Conservation (phyloP, 352 stramenopile species). For the Thalassiosira exigua region DNA sequence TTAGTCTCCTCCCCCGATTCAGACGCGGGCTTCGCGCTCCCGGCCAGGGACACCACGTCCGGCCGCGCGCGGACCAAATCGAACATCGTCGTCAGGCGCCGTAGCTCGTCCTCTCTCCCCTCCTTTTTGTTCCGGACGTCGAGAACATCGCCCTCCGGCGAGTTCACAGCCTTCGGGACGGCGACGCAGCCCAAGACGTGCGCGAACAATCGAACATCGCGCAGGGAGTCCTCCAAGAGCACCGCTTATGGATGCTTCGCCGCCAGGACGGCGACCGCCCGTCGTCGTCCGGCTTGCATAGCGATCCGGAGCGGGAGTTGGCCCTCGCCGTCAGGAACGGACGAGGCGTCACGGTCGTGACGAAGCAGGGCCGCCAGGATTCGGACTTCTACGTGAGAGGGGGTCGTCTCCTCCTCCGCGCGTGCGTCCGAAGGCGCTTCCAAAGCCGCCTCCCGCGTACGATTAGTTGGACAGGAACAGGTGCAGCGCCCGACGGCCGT, state of each 20-base stretch:
- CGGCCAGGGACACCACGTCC: not conserved
- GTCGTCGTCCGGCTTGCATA: slow-evolving; percentile 25
- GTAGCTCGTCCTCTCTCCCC: not conserved
- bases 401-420: not conserved
- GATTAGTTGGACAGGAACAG: not conserved
- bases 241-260: slow-evolving; percentile 31
- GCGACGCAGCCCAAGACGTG: slow-evolving; percentile 27
- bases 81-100: not conserved
- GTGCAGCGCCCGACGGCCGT: not conserved
- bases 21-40: not conserved
- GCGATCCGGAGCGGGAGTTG: slow-evolving; percentile 21
- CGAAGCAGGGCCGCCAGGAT: not conserved
- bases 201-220: slow-evolving; percentile 36
- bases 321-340: slow-evolving; percentile 6
- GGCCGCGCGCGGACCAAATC: slow-evolving; percentile 13
- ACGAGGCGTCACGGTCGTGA: not conserved
- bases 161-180: not conserved
- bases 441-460: too few relatives aligned
- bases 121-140: too few relatives aligned
- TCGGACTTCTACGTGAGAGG: not conserved
- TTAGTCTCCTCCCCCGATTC: not conserved
- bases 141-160: too few relatives aligned
- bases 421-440: too few relatives aligned
- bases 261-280: not conserved
- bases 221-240: slow-evolving; percentile 15